phyloP scores from a whole-genome alignment of 2,329 filamentous ascomycete species.

The Sporothrix brasiliensis region DNA sequence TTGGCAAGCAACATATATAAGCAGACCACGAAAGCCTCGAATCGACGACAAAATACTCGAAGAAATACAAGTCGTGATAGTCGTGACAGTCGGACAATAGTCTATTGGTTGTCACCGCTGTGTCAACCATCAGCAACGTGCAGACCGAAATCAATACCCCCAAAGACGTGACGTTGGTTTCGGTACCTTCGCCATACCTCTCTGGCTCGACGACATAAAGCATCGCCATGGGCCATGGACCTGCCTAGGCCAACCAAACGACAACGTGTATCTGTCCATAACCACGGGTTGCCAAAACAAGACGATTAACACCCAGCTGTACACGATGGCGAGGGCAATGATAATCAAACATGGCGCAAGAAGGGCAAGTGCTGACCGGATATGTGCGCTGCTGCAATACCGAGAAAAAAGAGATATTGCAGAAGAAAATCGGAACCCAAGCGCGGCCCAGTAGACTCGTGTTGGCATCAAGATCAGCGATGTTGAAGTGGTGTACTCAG shows the following conservation, averaged over 20 bases:
- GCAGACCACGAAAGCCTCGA: background rate
- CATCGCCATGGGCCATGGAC: background rate
- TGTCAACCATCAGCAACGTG: background rate
- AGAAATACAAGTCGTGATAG: too few species aligned
- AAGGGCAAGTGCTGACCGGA: too few species aligned
- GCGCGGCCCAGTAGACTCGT: background rate
- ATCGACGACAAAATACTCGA: too few species aligned
- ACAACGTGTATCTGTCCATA: background rate
- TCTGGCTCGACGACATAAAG: background rate
- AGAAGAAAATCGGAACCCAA: background rate
- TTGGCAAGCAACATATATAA: slow-evolving; percentile 8
- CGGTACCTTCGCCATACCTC: background rate
- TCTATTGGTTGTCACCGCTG: background rate
- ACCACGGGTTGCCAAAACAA: background rate
- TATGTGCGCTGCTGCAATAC: background rate
- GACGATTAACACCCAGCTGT: background rate
- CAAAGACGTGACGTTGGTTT: background rate
- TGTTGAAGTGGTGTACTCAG: background rate
- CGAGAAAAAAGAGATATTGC: background rate
- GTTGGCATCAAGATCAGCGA: background rate
- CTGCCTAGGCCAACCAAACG: background rate
- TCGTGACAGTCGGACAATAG: background rate
- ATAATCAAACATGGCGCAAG: background rate
- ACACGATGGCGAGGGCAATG: background rate
- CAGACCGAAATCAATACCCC: background rate